These are phyloP conservation scores for Dothistroma pini DNA, from an alignment of 2,329 filamentous ascomycete genomes.

Conservation along the genomic window DNA sequence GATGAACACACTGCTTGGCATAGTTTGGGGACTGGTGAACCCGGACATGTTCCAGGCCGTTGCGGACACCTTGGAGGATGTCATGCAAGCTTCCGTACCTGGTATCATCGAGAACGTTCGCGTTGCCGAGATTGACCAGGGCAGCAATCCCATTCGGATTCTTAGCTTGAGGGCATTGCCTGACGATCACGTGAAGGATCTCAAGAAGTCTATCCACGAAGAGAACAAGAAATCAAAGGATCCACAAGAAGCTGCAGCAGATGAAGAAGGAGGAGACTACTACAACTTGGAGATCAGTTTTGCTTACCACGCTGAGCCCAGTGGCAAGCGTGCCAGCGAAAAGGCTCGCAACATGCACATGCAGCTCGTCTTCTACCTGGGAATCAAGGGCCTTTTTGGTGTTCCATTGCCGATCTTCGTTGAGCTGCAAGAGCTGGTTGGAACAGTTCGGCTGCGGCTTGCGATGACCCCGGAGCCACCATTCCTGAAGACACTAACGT, in stretches of 20 bases:
- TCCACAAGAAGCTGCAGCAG: constrained; percentile 78
- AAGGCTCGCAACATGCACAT: constrained; percentile 93
- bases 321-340: constrained; percentile 64
- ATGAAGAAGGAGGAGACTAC: constrained; percentile 85
- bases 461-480: constrained; percentile 87
- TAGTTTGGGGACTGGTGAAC: constrained; percentile 89
- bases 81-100: constrained; percentile 95
- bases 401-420: constrained; percentile 85
- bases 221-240: constrained; percentile 79
- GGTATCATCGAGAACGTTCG: constrained; percentile 90
- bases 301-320: constrained; percentile 84
- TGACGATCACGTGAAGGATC: constrained; percentile 71
- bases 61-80: constrained; percentile 90
- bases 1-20: constrained; percentile 84
- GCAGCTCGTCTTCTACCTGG: constrained; percentile 91
- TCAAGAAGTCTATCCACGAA: constrained; percentile 76
- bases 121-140: constrained; percentile 91
- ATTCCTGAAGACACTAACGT: constrained; percentile 85
- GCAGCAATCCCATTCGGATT: constrained; percentile 83
- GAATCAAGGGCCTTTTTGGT: constrained; percentile 82
- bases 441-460: constrained; percentile 76
- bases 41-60: constrained; percentile 91
- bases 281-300: constrained; percentile 91
- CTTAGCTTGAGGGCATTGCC: constrained; percentile 82
- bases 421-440: constrained; percentile 85